Conservation (phyloP, 2,329 filamentous ascomycete species). For the Sporothrix euskadiensis region DNA sequence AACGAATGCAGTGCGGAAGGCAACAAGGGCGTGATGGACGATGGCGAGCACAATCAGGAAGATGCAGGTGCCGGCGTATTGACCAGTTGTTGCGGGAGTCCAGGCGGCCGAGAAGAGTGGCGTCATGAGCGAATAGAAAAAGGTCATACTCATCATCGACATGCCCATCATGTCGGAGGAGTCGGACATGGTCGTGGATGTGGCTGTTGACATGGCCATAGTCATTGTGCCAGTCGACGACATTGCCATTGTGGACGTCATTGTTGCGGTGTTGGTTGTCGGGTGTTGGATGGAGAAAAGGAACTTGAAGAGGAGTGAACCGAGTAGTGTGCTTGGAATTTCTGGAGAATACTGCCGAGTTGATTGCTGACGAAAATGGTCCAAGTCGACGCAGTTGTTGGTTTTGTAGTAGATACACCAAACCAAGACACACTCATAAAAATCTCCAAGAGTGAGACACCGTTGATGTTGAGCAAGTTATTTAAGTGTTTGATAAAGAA, state of each 20-base stretch:
- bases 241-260: constrained; percentile 19
- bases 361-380: neutral
- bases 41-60: constrained; percentile 79
- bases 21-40: constrained; percentile 68
- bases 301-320: neutral
- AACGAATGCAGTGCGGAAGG: constrained; percentile 56
- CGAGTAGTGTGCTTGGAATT: neutral
- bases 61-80: constrained; percentile 87
- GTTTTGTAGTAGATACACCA: neutral
- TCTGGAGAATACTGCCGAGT: neutral
- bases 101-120: constrained; percentile 64
- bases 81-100: constrained; percentile 68
- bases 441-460: neutral
- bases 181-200: neutral
- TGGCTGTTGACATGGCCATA: neutral
- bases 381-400: neutral
- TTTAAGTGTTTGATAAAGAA: neutral
- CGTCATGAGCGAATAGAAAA: constrained; percentile 57
- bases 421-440: neutral
- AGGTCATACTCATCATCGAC: constrained; percentile 42
- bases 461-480: neutral
- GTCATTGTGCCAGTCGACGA: constrained; percentile 9
- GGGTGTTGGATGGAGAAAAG: neutral
- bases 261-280: neutral
- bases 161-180: constrained; percentile 22